These are phyloP conservation scores for Podaxis sp. DNA, from an alignment of 768 basidiomycete genomes.

Conservation along the genomic window DNA sequence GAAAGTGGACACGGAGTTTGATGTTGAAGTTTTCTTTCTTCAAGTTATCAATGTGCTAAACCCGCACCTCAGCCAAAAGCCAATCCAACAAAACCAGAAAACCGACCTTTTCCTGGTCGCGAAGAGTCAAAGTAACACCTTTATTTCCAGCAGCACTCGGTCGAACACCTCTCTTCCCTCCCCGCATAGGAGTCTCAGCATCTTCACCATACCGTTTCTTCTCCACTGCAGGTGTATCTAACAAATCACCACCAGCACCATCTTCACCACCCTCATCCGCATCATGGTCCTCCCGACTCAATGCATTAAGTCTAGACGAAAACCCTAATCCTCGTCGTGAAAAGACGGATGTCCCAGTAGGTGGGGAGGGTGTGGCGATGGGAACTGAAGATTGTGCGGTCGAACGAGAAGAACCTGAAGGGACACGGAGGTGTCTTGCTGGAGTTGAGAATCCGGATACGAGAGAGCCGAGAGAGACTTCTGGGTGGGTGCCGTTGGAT, in stretches of 20 bases:
- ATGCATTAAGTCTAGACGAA: constrained; percentile 34
- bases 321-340: constrained; percentile 34
- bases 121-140: constrained; percentile 67
- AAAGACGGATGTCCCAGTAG: constrained; percentile 28
- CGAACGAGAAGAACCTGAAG: constrained; percentile 50
- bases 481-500: constrained; percentile 40
- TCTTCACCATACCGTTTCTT: constrained; percentile 33
- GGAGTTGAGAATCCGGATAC: constrained; percentile 56
- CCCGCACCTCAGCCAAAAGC: background rate
- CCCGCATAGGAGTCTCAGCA: background rate
- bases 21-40: constrained; percentile 98
- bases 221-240: constrained; percentile 55
- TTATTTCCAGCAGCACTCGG: constrained; percentile 42
- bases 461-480: constrained; percentile 60
- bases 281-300: constrained; percentile 21
- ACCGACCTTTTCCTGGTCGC: constrained; percentile 94
- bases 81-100: background rate
- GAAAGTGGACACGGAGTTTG: constrained; percentile 93
- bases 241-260: constrained; percentile 40
- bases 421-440: constrained; percentile 40
- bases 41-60: constrained; percentile 88
- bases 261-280: constrained; percentile 26
- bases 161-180: constrained; percentile 23
- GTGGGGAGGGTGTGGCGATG: constrained; percentile 51
- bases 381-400: constrained; percentile 54